Percentiles rank a stretch among this genome's conserved stretches.
Evolutionary conservation across 768 basidiomycete species (phyloP).

Genomic region (Amanita molliuscula): DNA sequence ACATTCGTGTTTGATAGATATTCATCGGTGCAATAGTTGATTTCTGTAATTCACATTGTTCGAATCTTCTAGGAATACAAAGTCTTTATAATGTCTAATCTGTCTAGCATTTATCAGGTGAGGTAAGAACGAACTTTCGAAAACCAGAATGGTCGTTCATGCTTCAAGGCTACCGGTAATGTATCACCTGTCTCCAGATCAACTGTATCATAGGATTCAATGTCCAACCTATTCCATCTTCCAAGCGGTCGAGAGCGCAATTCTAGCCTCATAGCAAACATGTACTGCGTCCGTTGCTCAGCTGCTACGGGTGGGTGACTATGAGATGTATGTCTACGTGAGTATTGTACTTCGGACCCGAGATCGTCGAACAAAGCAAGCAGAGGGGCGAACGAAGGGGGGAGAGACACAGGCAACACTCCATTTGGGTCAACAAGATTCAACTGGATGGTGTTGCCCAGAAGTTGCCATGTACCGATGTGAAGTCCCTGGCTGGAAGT

Average conservation of each 20-base stretch:
- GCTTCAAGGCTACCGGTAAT: conserved; percentile 58
- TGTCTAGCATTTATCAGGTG: conserved; percentile 3
- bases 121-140: conserved; percentile 74
- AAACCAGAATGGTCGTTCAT: conserved; percentile 91
- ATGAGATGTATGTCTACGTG: conserved; percentile 2
- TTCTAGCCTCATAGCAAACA: conserved; percentile 63
- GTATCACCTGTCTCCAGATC: conserved; percentile 68
- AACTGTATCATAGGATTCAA: conserved; percentile 65
- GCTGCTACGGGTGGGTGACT: conserved; percentile 3
- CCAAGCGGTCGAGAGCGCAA: conserved; percentile 75
- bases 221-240: conserved; percentile 74
- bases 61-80: neutral
- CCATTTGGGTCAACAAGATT: conserved; percentile 55
- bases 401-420: conserved; percentile 15
- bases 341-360: neutral
- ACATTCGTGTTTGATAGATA: neutral
- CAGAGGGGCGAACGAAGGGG: neutral
- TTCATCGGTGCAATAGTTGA: neutral
- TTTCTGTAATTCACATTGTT: neutral
- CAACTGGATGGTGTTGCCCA: conserved; percentile 48
- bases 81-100: neutral
- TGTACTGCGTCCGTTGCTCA: conserved; percentile 34
- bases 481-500: conserved; percentile 44
- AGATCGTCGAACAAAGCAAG: neutral
- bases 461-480: conserved; percentile 65